A percentile compares a stretch with the other conserved stretches of the same genome.
Evolutionary conservation across 2,329 filamentous ascomycete genomes (phyloP).

Genomic region (Fusarium sp.): DNA sequence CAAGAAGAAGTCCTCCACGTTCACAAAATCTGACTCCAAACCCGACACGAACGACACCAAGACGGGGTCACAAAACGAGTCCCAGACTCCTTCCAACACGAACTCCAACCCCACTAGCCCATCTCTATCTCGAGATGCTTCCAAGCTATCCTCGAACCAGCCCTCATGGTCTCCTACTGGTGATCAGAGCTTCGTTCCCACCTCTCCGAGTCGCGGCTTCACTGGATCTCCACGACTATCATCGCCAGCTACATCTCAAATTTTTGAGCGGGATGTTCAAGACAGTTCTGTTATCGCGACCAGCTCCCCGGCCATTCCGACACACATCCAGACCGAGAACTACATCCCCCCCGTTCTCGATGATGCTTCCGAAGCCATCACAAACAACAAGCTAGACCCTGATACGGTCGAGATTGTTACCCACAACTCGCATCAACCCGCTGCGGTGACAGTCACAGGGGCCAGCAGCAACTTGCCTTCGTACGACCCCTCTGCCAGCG

Average conservation of each 20-base stretch:
- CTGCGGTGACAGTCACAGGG: slow-evolving; percentile 73
- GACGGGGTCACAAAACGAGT: slow-evolving; percentile 28
- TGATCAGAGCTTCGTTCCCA: slow-evolving; percentile 61
- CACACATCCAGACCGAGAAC: slow-evolving; percentile 94
- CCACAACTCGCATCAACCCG: slow-evolving; percentile 84
- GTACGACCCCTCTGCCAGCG: slow-evolving; percentile 57
- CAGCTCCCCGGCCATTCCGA: slow-evolving; percentile 85
- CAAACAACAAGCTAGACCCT: slow-evolving; percentile 83
- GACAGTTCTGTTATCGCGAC: slow-evolving; percentile 75
- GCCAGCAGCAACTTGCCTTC: slow-evolving; percentile 49
- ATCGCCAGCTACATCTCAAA: slow-evolving; percentile 81
- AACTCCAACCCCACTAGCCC: slow-evolving; percentile 49
- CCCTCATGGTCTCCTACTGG: slow-evolving; percentile 57
- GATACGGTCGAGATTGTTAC: slow-evolving; percentile 94
- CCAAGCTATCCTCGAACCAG: slow-evolving; percentile 52
- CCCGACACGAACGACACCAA: slow-evolving; percentile 26
- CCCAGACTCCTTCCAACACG: slow-evolving; percentile 51
- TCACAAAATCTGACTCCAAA: slow-evolving; percentile 29
- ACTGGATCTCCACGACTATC: slow-evolving; percentile 79
- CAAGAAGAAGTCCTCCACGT: slow-evolving; percentile 63
- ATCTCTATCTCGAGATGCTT: slow-evolving; percentile 50
- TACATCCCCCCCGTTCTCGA: slow-evolving; percentile 92
- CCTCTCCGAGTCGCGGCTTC: slow-evolving; percentile 74
- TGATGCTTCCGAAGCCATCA: slow-evolving; percentile 91
- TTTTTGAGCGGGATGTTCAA: slow-evolving; percentile 96